Evolutionary conservation across 2,329 filamentous ascomycete genomes (phyloP), one percentile per base, ranked within the genome.

Genomic region (Alternaria alternata): DNA sequence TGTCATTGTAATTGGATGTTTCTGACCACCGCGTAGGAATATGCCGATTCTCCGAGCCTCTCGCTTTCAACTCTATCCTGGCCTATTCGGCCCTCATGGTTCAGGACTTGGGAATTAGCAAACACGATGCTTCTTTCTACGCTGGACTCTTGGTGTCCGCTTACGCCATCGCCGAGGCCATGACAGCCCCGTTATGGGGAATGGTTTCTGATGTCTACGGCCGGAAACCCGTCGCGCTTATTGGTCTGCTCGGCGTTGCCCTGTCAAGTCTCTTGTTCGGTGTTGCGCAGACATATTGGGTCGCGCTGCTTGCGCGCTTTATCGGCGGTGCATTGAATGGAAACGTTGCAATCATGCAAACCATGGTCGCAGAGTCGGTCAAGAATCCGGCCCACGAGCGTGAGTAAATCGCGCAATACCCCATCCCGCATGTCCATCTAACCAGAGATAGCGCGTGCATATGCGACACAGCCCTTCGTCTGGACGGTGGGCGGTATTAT

Each of bases 21-120:
- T 51, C 71, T 75, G 56, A 73, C 66, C 51, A 30, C 56, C 59
- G 57, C 48, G 43, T 70, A 96, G 93, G 93, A 77, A 93, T 97
- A 83, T 94, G 96, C 75, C 92, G 94, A 72, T 87, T 97, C 67
- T 93, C 93, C 57, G 94, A 97, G 80, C 94, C 94, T 30, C 93
- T 97, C 72, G 94, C 94, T 44, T 87, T 97, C 72, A 97, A 94
- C 14, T 96, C 92, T 76, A 96, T 97, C 81, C 96, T 96, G 72
- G 94, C 94, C 32, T 97, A 97, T 65, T 76, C 76, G 55, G 76
- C 69, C 57, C 65, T 73, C 51, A 77, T 80, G 70, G 76, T 79
- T 22, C 67, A 76, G 59, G 75, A 79, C 51, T 67, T 84, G 41
- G 75, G 76, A 41, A 76, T 74, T 49, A 59, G 65, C 63, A 65